Evolutionary conservation across 1,139 yeast genomes (phyloP), one percentile per base, ranked within the genome.

Genomic region (Keqinozyma sinolaborantium): DNA sequence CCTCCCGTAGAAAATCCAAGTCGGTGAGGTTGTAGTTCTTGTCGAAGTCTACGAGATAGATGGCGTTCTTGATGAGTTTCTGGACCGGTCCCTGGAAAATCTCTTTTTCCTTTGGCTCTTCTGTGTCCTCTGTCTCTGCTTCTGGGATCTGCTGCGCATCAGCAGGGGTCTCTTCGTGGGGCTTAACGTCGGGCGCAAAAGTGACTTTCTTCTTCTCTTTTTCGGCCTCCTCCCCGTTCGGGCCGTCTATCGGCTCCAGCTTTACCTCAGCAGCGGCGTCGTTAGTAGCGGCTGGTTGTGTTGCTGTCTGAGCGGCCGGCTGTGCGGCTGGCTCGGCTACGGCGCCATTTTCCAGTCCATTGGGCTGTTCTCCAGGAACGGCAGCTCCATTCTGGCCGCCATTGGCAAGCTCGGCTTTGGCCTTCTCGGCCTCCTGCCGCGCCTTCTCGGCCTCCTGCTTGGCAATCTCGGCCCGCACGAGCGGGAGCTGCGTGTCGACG

Each of bases 41-140:
- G 8, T 64, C 63, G 41, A 77, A 76, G 33, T 74, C 72, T 34
- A 73, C 57, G 28, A 80, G 55, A 8, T 67, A 60, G 1, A 82
- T 48, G 28, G 58, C 59, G 43, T 77, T 76, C 24, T 73, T 64
- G 1, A 76, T 65, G 1, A 80, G 75, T 34, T 69, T 64, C 44
- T 79, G 86, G 2, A 62, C 51, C 2, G 94, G 94, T 0, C 92
- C 90, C 53, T 79, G 79, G 42, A 67, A 77, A 0, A 64, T 41
- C 26, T 56, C 62, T 12, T 47, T 43, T 6, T 32, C 38, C 1
- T 27, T 30, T 13, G 13, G 23, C 3, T 23, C 23, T 5, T 30
- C 27, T 14, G 31, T 21, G 12, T 14, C 29, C 12, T 34, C 11
- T 10, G 8, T 24, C 15, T 21, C 26, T 16, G 14, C 28, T n/a